Conservation (phyloP, 768 basidiomycete genomes). For the Suillus weaverae region DNA sequence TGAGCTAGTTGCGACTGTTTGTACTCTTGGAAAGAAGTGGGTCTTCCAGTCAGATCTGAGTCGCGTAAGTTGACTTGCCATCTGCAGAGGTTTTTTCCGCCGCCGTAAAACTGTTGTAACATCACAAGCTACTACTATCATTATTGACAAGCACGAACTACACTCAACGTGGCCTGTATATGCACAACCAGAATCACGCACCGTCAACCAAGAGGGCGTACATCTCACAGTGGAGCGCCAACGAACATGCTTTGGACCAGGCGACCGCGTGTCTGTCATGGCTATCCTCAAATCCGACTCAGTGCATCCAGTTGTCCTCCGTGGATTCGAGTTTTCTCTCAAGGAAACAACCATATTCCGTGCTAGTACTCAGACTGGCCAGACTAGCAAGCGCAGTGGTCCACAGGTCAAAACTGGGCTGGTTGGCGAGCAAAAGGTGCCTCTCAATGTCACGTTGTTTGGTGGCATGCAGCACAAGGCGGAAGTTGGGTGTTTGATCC, state of each 20-base stretch:
- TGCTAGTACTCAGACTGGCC: conserved; percentile 49
- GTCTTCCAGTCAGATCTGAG: conserved; percentile 19
- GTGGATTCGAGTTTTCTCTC: conserved; percentile 81
- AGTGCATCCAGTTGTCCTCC: conserved; percentile 66
- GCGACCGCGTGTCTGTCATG: conserved; percentile 72
- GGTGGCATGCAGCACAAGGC: conserved; percentile 69
- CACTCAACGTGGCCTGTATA: conserved; percentile 95
- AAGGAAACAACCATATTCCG: conserved; percentile 77
- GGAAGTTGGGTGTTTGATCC: conserved; percentile 71
- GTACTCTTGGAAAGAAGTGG: conserved; percentile 83
- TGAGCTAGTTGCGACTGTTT: conserved; percentile 86
- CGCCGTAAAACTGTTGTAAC: conserved; percentile 71
- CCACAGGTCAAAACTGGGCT: conserved; percentile 54
- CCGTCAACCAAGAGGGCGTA: conserved; percentile 63
- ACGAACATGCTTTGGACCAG: conserved; percentile 82
- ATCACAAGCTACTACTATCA: conserved; percentile 67
- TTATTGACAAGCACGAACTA: conserved; percentile 91
- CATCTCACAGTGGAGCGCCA: conserved; percentile 74
- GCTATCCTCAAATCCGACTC: conserved; percentile 74
- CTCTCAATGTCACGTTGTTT: conserved; percentile 71
- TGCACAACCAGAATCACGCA: conserved; percentile 72
- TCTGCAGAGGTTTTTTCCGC: conserved; percentile 73
- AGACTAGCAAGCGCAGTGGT: conserved; percentile 53
- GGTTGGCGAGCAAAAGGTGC: conserved; percentile 70
- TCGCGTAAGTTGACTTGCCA: conserved; percentile 6